Conservation (phyloP, 371 early-diverging fungal species). For the Mortierella sp. region DNA sequence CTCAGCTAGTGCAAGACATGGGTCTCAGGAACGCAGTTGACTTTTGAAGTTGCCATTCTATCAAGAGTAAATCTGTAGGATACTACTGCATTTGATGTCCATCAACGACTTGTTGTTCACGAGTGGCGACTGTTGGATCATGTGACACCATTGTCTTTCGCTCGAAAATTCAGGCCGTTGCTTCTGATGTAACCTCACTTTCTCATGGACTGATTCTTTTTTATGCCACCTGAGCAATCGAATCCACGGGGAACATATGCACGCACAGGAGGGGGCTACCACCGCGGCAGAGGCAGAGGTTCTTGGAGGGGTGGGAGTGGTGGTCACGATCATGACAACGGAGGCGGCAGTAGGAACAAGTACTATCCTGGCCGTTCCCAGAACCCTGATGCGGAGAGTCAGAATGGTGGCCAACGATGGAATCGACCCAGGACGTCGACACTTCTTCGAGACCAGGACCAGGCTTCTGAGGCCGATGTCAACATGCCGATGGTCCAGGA, state of each 20-base stretch:
- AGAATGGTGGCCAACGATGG: conserved; percentile 28
- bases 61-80: no score
- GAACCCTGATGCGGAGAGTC: conserved; percentile 13
- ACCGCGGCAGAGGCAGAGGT: conserved; percentile 30
- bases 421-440: conserved; percentile 35
- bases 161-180: no score
- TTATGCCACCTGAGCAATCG: conserved; percentile 50
- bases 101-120: no score
- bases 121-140: no score
- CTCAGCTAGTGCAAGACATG: conserved; percentile 51
- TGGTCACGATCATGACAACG: background rate
- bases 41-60: no score
- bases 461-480: conserved; percentile 1
- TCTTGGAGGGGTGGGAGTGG: conserved; percentile 4
- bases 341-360: conserved; percentile 33
- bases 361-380: conserved; percentile 43
- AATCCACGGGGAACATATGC: conserved; percentile 33
- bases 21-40: conserved; percentile 38
- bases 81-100: no score
- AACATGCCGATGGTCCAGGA: conserved; percentile 44
- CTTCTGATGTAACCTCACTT: no score
- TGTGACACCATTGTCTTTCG: no score
- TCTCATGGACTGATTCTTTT: conserved; percentile 11
- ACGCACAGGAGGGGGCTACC: conserved; percentile 26
- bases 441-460: background rate